These are phyloP conservation scores for Mangifera indica DNA, from an alignment of 345 rosid genomes.

Conservation along the genomic window DNA sequence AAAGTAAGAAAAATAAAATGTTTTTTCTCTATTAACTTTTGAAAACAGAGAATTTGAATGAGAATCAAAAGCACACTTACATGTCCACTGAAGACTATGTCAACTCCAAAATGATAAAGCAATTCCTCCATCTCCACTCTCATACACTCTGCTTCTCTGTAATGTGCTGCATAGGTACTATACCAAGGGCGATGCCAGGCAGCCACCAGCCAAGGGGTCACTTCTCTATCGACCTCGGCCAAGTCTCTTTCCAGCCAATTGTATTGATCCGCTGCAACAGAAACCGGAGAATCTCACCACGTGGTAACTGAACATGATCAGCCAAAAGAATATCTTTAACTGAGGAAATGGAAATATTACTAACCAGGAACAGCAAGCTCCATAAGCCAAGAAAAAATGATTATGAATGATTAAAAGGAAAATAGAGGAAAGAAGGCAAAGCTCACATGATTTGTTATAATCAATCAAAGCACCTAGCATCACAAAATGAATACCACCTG, in stretches of 20 bases:
- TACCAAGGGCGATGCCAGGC: conserved; percentile 93
- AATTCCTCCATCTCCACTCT: conserved; percentile 74
- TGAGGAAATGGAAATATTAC: not conserved
- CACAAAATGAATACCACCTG: conserved; percentile 90
- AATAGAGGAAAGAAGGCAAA: conserved; percentile 7
- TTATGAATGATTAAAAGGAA: not conserved
- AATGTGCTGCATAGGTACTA: conserved; percentile 69
- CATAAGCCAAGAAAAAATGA: not conserved
- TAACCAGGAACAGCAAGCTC: not conserved
- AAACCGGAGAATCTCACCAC: conserved; percentile 11
- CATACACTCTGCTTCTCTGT: conserved; percentile 92
- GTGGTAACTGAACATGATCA: conserved; percentile 9
- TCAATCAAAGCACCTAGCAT: conserved; percentile 77
- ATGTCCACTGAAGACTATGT: conserved; percentile 78
- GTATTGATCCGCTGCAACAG: conserved; percentile 65
- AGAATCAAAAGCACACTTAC: conserved; percentile 35
- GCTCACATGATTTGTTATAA: conserved; percentile 59
- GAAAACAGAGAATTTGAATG: not conserved
- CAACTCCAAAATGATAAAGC: conserved; percentile 56
- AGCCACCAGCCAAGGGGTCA: conserved; percentile 90
- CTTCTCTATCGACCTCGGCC: conserved; percentile 49
- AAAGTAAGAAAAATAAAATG: not conserved
- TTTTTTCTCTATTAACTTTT: not conserved
- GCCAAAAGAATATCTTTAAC: not conserved
- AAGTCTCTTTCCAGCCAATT: conserved; percentile 76